Percentiles rank a stretch among this genome's conserved stretches.
phyloP scores from a whole-genome alignment of 2,329 filamentous ascomycete species.

The Colletotrichum lupini region DNA sequence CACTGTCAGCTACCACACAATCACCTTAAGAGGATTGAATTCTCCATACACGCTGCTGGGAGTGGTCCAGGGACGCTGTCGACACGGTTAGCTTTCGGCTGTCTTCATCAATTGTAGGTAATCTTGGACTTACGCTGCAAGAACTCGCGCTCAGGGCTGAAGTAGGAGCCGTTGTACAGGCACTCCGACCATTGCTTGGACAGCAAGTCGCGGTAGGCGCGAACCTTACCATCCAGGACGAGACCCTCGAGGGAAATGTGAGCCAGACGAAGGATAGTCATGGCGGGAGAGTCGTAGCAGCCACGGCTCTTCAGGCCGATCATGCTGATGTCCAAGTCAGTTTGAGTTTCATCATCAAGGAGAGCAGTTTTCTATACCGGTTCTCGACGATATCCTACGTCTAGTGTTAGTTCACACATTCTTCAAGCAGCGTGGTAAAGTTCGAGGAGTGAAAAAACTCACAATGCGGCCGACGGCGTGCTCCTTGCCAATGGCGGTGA shows the following conservation, averaged over 20 bases:
- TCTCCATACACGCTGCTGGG: conserved; percentile 15
- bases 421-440: not conserved
- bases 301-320: conserved; percentile 55
- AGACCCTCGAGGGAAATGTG: conserved; percentile 65
- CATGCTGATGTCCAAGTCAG: conserved; percentile 11
- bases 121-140: conserved; percentile 6
- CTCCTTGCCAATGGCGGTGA: conserved; percentile 72
- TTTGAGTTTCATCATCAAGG: not conserved
- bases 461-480: conserved; percentile 78
- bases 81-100: not conserved
- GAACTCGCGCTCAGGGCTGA: conserved; percentile 53
- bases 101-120: fast-evolving
- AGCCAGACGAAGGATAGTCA: conserved; percentile 43
- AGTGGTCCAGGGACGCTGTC: conserved; percentile 31
- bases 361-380: conserved; percentile 34
- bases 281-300: conserved; percentile 63
- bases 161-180: conserved; percentile 62
- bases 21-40: not conserved
- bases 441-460: conserved; percentile 53
- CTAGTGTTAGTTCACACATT: not conserved
- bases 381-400: conserved; percentile 56
- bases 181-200: conserved; percentile 48
- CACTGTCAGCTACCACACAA: not conserved
- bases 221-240: conserved; percentile 65
- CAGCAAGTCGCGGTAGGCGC: conserved; percentile 64